Evolutionary conservation across 345 rosid species (phyloP).

Genomic region (Camelina neglecta): DNA sequence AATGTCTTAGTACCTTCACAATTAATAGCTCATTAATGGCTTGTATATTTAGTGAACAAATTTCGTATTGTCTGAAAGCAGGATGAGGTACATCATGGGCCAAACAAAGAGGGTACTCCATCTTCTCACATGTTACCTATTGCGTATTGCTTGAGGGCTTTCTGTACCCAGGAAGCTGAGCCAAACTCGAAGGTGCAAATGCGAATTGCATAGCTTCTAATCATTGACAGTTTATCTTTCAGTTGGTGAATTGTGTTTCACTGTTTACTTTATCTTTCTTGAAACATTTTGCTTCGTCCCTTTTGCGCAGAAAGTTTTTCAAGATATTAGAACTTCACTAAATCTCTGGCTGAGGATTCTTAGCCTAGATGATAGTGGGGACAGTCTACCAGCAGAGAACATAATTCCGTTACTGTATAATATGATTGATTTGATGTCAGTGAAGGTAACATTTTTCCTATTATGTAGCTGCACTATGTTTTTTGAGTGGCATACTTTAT

Average conservation of each 20-base stretch:
- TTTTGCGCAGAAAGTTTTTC: constrained; percentile 58
- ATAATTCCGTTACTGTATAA: constrained; percentile 61
- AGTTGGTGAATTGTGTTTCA: constrained; percentile 34
- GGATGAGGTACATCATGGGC: constrained; percentile 37
- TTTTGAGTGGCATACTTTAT: constrained; percentile 16
- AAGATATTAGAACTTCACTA: constrained; percentile 65
- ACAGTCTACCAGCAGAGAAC: constrained; percentile 46
- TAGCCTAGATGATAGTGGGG: constrained; percentile 42
- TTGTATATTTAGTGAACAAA: constrained; percentile 29
- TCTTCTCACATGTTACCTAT: constrained; percentile 60
- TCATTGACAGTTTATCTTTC: constrained; percentile 20
- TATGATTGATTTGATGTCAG: constrained; percentile 67
- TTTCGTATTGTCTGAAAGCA: constrained; percentile 47
- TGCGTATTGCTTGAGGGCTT: constrained; percentile 75
- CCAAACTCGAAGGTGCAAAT: constrained; percentile 81
- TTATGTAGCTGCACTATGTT: constrained; percentile 28
- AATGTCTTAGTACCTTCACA: constrained; percentile 20
- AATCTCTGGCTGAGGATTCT: constrained; percentile 63
- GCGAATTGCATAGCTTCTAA: constrained; percentile 45
- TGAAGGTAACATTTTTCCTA: constrained; percentile 61
- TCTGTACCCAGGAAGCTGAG: constrained; percentile 71
- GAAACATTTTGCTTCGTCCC: constrained; percentile 34
- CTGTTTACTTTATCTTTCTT: constrained; percentile 13
- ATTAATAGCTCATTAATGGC: constrained; percentile 9
- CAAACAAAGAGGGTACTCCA: constrained; percentile 36